Evolutionary conservation across 768 basidiomycete species (phyloP).

Genomic region (Dentipellis fragilis): DNA sequence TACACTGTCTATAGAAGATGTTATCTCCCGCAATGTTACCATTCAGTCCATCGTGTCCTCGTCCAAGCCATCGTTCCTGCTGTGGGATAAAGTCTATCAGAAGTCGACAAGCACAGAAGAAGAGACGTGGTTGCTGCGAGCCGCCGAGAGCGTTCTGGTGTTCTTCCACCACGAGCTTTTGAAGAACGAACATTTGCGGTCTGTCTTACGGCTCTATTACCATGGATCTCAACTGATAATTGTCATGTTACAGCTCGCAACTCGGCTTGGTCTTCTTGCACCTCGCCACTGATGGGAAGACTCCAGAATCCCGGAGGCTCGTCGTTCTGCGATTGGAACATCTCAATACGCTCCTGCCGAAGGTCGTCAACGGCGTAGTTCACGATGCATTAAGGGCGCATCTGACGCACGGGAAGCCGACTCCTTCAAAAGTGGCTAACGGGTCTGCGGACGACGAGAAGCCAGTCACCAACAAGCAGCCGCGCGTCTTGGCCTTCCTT

Average conservation of each 20-base stretch:
- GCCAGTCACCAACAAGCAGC: conserved; percentile 36
- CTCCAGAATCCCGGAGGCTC: conserved; percentile 41
- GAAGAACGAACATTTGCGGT: conserved; percentile 51
- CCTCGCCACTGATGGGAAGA: conserved; percentile 49
- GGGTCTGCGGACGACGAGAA: conserved; percentile 29
- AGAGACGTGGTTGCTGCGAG: conserved; percentile 68
- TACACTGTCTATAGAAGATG: conserved; percentile 29
- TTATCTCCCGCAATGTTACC: conserved; percentile 36
- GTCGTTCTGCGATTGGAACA: conserved; percentile 33
- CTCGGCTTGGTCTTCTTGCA: conserved; percentile 62
- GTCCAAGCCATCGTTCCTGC: conserved; percentile 72
- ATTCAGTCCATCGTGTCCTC: conserved; percentile 37
- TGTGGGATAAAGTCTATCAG: conserved; percentile 83
- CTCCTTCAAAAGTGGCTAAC: conserved; percentile 16
- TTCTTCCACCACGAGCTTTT: conserved; percentile 39
- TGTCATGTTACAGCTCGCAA: conserved; percentile 32
- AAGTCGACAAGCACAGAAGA: conserved; percentile 55
- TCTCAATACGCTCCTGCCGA: conserved; percentile 31
- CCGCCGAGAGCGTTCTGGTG: conserved; percentile 38
- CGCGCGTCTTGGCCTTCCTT: conserved; percentile 42
- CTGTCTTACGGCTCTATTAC: conserved; percentile 12
- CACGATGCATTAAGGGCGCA: conserved; percentile 47
- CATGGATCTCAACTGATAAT: background rate
- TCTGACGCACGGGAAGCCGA: conserved; percentile 29
- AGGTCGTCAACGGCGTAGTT: conserved; percentile 41